A percentile compares a stretch with the other conserved stretches of the same genome.
Conservation (phyloP, 768 basidiomycete species). For the Boletus rex-veris region DNA sequence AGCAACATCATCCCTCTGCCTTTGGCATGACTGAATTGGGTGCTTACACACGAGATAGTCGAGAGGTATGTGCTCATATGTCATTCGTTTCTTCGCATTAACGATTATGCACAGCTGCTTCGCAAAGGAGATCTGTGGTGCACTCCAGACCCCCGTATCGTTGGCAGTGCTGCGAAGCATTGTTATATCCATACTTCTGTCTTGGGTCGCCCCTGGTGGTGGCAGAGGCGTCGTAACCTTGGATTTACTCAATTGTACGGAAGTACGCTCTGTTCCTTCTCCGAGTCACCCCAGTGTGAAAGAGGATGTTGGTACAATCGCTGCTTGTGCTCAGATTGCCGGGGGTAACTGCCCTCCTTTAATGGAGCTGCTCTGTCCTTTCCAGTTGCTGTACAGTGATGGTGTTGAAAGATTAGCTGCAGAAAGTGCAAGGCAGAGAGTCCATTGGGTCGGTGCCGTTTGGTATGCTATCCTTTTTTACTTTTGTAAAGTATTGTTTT, state of each 20-base stretch:
- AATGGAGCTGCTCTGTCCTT: slow-evolving; percentile 79
- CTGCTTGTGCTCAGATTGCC: slow-evolving; percentile 59
- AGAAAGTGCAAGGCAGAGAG: slow-evolving; percentile 83
- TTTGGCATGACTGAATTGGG: slow-evolving; percentile 49
- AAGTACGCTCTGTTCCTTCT: slow-evolving; percentile 79
- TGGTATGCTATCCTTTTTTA: slow-evolving; percentile 50
- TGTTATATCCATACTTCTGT: slow-evolving; percentile 81
- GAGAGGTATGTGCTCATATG: slow-evolving; percentile 37
- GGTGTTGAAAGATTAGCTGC: slow-evolving; percentile 85
- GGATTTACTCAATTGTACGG: slow-evolving; percentile 82
- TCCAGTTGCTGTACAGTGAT: slow-evolving; percentile 87
- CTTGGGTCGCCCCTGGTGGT: slow-evolving; percentile 83
- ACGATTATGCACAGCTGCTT: slow-evolving; percentile 56
- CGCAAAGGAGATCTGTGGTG: slow-evolving; percentile 84
- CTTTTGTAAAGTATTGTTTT: not conserved
- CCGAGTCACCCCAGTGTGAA: slow-evolving; percentile 76
- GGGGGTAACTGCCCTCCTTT: slow-evolving; percentile 44
- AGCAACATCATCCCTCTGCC: slow-evolving; percentile 38
- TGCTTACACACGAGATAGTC: slow-evolving; percentile 37
- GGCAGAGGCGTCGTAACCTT: slow-evolving; percentile 82
- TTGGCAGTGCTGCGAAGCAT: slow-evolving; percentile 80
- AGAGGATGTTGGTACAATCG: slow-evolving; percentile 85
- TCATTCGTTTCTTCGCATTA: slow-evolving; percentile 2
- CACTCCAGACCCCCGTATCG: slow-evolving; percentile 74
- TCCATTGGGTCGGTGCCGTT: slow-evolving; percentile 88